phyloP scores from a whole-genome alignment of 768 basidiomycete species.

The Dacryopinax primogenitus region DNA sequence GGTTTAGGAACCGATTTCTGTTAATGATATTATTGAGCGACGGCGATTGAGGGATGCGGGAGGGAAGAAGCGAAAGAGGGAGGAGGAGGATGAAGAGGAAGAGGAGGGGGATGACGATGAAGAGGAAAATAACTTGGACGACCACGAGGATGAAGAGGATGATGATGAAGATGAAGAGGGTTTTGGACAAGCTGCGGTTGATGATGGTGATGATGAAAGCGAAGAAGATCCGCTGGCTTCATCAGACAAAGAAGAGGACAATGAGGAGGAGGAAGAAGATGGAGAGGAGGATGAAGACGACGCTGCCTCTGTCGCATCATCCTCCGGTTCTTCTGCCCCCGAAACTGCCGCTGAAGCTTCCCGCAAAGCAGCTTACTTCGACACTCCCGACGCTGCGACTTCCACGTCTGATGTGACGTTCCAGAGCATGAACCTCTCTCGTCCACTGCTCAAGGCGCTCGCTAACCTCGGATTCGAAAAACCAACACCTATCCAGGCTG shows the following conservation, averaged over 20 bases:
- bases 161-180: conserved; percentile 22
- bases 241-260: conserved; percentile 11
- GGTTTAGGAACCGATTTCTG: conserved; percentile 58
- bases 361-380: conserved; percentile 79
- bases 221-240: conserved; percentile 10
- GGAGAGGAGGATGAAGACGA: conserved; percentile 24
- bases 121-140: conserved; percentile 25
- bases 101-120: conserved; percentile 18
- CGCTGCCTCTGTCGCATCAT: conserved; percentile 40
- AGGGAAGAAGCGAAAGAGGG: conserved; percentile 43
- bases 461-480: conserved; percentile 65
- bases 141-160: conserved; percentile 26
- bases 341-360: conserved; percentile 48
- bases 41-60: conserved; percentile 35
- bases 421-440: conserved; percentile 86
- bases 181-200: conserved; percentile 14
- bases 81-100: conserved; percentile 32
- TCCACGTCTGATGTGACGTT: conserved; percentile 47
- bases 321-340: conserved; percentile 48
- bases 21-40: conserved; percentile 84
- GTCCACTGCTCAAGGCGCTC: conserved; percentile 82
- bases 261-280: conserved; percentile 27
- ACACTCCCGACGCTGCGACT: conserved; percentile 32
- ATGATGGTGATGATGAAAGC: conserved; percentile 25
- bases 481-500: conserved; percentile 92